Percentiles rank a stretch among this genome's conserved stretches.
Conservation (phyloP, 805 yeast genomes). For the Nakazawaea siamensis region DNA sequence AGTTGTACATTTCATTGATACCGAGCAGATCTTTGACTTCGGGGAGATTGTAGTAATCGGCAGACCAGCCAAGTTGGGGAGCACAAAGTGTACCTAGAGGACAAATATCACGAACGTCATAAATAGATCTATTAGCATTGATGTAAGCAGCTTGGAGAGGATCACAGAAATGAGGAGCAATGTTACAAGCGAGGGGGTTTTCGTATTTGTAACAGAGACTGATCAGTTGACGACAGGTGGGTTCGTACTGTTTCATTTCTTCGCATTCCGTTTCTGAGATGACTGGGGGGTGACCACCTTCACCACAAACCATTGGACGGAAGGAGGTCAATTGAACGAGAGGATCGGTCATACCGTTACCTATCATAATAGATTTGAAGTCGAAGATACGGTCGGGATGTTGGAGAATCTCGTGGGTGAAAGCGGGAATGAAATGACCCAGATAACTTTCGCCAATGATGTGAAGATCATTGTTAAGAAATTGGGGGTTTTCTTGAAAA, state of each 20-base stretch:
- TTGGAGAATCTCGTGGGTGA: constrained; percentile 70
- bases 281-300: constrained; percentile 74
- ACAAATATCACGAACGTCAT: constrained; percentile 80
- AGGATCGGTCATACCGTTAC: constrained; percentile 87
- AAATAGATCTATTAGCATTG: constrained; percentile 81
- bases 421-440: constrained; percentile 88
- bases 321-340: constrained; percentile 68
- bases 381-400: constrained; percentile 51
- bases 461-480: constrained; percentile 53
- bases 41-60: constrained; percentile 66
- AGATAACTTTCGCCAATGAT: constrained; percentile 93
- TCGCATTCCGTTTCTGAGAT: constrained; percentile 45
- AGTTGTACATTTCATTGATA: constrained; percentile 82
- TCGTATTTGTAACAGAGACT: constrained; percentile 69
- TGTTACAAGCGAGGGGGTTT: constrained; percentile 78
- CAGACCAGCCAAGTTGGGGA: constrained; percentile 63
- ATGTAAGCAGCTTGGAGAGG: constrained; percentile 75
- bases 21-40: constrained; percentile 78
- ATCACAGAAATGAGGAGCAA: constrained; percentile 85
- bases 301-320: constrained; percentile 93
- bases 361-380: constrained; percentile 72
- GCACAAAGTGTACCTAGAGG: constrained; percentile 64
- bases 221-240: constrained; percentile 70
- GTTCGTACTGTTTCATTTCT: constrained; percentile 54
- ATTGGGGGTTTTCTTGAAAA: constrained; percentile 62